Evolutionary conservation across 441 rosid species (phyloP).

Genomic region (Populus trichocarpa): DNA sequence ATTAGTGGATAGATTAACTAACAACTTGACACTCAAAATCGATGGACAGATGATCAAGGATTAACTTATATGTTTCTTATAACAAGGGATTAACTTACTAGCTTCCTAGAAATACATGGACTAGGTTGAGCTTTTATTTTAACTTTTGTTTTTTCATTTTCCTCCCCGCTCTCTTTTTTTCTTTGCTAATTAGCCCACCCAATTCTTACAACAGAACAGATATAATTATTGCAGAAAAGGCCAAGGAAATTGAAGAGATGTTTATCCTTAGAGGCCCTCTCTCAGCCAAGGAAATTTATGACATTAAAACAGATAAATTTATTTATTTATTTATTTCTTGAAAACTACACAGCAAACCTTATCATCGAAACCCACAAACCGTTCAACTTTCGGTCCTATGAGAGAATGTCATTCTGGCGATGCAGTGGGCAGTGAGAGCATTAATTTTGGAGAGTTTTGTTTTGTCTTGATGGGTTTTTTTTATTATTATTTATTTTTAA

Average conservation of each 20-base stretch:
- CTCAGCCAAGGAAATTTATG: not conserved
- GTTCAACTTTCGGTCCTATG: not conserved
- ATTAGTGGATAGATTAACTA: too few species aligned
- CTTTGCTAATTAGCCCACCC: not conserved
- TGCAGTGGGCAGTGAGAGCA: not conserved
- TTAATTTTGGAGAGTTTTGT: too few species aligned
- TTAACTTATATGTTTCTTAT: too few species aligned
- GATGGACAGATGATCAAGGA: too few species aligned
- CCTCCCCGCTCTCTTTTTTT: not conserved
- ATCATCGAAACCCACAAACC: not conserved
- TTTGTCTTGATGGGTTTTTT: too few species aligned
- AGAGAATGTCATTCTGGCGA: not conserved
- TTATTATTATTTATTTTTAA: too few species aligned
- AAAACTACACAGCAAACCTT: not conserved
- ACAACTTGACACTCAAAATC: too few species aligned
- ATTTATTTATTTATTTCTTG: not conserved
- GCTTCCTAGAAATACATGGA: not conserved
- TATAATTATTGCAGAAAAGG: not conserved
- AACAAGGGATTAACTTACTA: not conserved
- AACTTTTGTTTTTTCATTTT: not conserved
- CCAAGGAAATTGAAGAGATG: not conserved
- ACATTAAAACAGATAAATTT: not conserved
- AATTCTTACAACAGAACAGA: not conserved
- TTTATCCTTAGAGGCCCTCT: not conserved
- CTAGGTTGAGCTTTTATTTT: not conserved